Percentiles rank a stretch among this genome's conserved stretches.
These are phyloP conservation scores for Harrya chromipes DNA, from an alignment of 768 basidiomycete species.

Conservation along the genomic window DNA sequence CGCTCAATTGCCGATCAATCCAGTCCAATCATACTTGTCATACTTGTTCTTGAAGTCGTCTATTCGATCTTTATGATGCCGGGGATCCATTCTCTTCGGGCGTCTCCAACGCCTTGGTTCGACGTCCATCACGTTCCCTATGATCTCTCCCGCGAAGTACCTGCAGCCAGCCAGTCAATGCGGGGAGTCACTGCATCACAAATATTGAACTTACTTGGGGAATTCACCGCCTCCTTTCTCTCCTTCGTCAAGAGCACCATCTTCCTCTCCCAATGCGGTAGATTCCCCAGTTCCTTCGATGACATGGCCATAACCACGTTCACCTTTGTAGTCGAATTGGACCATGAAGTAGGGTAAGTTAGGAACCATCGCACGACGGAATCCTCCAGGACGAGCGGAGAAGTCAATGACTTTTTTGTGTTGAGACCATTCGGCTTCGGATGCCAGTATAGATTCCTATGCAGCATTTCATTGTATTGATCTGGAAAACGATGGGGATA, in stretches of 20 bases:
- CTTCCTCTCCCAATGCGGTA: conserved; percentile 57
- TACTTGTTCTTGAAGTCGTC: conserved; percentile 71
- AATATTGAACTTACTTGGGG: conserved; percentile 56
- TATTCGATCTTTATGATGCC: conserved; percentile 68
- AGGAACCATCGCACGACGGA: conserved; percentile 91
- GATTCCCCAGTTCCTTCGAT: conserved; percentile 86
- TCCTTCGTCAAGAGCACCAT: conserved; percentile 72
- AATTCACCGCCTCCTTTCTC: conserved; percentile 92
- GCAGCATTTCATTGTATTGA: conserved; percentile 6
- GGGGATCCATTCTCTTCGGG: conserved; percentile 70
- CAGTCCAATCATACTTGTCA: conserved; percentile 78
- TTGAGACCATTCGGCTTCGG: conserved; percentile 97
- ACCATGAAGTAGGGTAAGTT: conserved; percentile 99
- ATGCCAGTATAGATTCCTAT: conserved; percentile 89
- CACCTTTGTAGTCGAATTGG: conserved; percentile 96
- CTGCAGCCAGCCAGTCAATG: conserved; percentile 39
- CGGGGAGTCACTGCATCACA: neutral
- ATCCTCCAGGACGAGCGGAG: conserved; percentile 83
- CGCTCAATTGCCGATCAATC: conserved; percentile 50
- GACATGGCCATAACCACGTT: conserved; percentile 97
- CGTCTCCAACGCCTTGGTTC: conserved; percentile 85
- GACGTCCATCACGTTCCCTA: conserved; percentile 86
- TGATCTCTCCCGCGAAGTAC: conserved; percentile 93
- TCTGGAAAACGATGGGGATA: neutral
- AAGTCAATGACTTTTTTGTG: conserved; percentile 98